Conservation (phyloP, 2,329 filamentous ascomycete genomes). For the Whalleya microplaca region DNA sequence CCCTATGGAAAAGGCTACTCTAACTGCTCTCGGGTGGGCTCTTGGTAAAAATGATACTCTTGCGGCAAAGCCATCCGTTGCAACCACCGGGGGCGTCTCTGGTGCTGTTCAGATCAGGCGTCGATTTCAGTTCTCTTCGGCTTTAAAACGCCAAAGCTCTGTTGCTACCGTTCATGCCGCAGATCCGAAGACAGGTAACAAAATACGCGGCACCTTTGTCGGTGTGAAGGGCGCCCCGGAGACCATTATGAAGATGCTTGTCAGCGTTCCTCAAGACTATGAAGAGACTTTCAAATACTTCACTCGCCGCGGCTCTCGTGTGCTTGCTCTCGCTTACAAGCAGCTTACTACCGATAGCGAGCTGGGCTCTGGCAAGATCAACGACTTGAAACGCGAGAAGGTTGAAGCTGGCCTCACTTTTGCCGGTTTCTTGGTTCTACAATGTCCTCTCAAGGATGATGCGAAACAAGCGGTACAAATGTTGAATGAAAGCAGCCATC, state of each 20-base stretch:
- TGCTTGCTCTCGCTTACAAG: constrained; percentile 92
- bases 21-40: constrained; percentile 86
- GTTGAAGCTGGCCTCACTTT: constrained; percentile 85
- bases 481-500: constrained; percentile 98
- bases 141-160: constrained; percentile 93
- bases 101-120: constrained; percentile 93
- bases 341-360: constrained; percentile 82
- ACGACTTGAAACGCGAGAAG: constrained; percentile 90
- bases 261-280: constrained; percentile 81
- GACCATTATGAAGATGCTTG: constrained; percentile 92
- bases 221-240: constrained; percentile 97
- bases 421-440: constrained; percentile 92
- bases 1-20: constrained; percentile 97
- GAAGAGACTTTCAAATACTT: constrained; percentile 99
- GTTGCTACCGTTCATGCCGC: constrained; percentile 79
- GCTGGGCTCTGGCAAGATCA: constrained; percentile 81
- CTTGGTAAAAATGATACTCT: constrained; percentile 89
- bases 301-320: constrained; percentile 91
- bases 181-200: constrained; percentile 74
- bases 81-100: constrained; percentile 53
- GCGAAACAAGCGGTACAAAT: constrained; percentile 92
- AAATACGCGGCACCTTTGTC: constrained; percentile 83
- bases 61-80: constrained; percentile 62
- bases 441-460: constrained; percentile 95
- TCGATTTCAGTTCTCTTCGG: constrained; percentile 97